Evolutionary conservation across 2,329 filamentous ascomycete genomes (phyloP).

Genomic region (Phialemonium atrogriseum): DNA sequence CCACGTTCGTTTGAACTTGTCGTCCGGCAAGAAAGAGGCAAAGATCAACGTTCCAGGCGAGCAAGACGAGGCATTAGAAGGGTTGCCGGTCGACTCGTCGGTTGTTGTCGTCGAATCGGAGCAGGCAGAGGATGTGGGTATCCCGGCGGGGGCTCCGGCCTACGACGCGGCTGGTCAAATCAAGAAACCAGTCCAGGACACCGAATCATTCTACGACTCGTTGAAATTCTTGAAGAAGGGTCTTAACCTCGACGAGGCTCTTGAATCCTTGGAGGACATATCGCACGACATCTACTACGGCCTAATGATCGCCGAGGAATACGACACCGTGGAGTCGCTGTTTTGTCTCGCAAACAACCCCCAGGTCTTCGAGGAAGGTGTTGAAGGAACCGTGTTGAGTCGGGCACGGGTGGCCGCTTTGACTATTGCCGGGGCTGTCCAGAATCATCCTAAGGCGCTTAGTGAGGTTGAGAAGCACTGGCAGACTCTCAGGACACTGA

Average conservation of each 20-base stretch:
- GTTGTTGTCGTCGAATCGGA: conserved; percentile 47
- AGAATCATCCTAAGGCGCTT: conserved; percentile 58
- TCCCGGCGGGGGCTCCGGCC: conserved; percentile 42
- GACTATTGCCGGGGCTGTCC: conserved; percentile 48
- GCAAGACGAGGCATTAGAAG: conserved; percentile 34
- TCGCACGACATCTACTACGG: conserved; percentile 65
- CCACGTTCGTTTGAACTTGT: conserved; percentile 58
- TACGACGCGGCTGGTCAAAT: conserved; percentile 51
- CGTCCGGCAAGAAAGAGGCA: conserved; percentile 56
- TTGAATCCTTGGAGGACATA: conserved; percentile 53
- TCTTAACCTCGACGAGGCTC: conserved; percentile 36
- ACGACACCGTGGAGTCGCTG: conserved; percentile 43
- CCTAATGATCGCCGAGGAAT: conserved; percentile 50
- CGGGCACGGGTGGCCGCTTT: conserved; percentile 44
- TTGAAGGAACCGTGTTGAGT: conserved; percentile 14
- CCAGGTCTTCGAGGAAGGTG: conserved; percentile 12
- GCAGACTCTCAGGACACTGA: conserved; percentile 28
- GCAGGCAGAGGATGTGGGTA: conserved; percentile 19
- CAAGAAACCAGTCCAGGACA: conserved; percentile 37
- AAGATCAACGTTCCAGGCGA: conserved; percentile 55
- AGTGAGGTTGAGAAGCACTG: conserved; percentile 40
- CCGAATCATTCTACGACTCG: conserved; percentile 36
- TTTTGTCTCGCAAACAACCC: conserved; percentile 44
- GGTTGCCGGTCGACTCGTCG: conserved; percentile 42
- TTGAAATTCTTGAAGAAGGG: conserved; percentile 41